These are phyloP conservation scores for Nitzschia palea DNA, from an alignment of 108 stramenopile genomes.

Conservation along the genomic window DNA sequence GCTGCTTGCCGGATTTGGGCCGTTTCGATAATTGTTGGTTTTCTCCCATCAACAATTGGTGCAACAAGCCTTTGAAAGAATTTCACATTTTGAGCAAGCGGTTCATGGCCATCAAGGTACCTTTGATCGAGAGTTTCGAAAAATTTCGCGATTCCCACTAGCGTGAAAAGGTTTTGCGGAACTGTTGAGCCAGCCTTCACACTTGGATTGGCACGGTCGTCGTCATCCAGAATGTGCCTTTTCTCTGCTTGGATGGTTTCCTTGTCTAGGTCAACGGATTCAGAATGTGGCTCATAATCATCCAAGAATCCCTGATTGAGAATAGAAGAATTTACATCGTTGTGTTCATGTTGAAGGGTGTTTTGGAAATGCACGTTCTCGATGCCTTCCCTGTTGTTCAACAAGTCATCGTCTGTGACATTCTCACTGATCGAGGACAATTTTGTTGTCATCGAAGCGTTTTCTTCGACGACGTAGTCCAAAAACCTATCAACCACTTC, in stretches of 20 bases:
- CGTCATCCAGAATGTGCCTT: background rate
- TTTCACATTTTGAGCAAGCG: slow-evolving; percentile 2
- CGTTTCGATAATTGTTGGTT: slow-evolving; percentile 28
- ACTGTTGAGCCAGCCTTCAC: too few relatives aligned
- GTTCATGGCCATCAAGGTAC: background rate
- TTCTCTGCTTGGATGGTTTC: too few relatives aligned
- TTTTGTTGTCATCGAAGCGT: background rate
- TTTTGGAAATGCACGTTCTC: too few relatives aligned
- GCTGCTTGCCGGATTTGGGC: slow-evolving; percentile 33
- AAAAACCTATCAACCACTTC: slow-evolving; percentile 19
- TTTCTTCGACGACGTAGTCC: slow-evolving; percentile 3
- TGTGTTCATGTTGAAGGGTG: too few relatives aligned
- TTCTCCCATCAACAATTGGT: slow-evolving; percentile 15
- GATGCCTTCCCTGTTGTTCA: too few relatives aligned
- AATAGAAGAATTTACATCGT: too few relatives aligned
- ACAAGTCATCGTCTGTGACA: too few relatives aligned
- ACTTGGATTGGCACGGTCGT: background rate
- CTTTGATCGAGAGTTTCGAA: background rate
- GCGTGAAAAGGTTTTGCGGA: background rate
- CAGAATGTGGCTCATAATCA: too few relatives aligned
- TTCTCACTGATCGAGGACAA: slow-evolving; percentile 6
- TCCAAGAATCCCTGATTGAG: too few relatives aligned
- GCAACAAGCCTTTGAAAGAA: slow-evolving; percentile 18
- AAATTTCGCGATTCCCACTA: background rate
- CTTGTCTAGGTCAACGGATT: too few relatives aligned